Evolutionary conservation across 208 protist genomes (phyloP), one percentile per base, ranked within the genome.

Genomic region (Wallacemonas sp.): DNA sequence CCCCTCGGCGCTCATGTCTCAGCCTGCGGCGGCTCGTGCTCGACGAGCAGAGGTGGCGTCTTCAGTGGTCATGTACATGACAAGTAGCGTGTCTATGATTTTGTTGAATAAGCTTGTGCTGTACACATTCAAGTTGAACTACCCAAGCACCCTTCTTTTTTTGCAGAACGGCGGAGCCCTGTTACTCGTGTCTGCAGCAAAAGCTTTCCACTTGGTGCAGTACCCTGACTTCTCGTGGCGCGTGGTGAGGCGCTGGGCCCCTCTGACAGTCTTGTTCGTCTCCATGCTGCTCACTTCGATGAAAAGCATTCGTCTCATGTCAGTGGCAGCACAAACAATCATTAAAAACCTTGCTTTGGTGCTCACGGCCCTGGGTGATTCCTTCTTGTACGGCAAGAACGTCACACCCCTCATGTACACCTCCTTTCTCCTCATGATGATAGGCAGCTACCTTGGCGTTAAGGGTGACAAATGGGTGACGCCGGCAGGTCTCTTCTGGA

Each of bases 91-190:
- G 38, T 79, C 71, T 55, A 96, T 94, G 88, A 94, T 93, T 64
- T 52, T 96, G 30, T 36, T 94, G 21, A 96, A 94, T 75, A 96
- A 96, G 66, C 69, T 94, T 1, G 63, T 93, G 26, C 82, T 91
- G 36, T 71, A 86, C 68, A 80, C 57, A 0, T 93, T 85, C 44
- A 32, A 78, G 3, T 54, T 96, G 29, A 79, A 82, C 61, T 89
- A 74, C 64, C 87, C 87, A 4, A 88, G 81, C 41, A 69, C 69
- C 13, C 71, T 96, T 26, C 62, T 96, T 3, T 67, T 92, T 17
- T 37, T 93, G 57, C 88, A 96, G 63, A 91, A 83, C n/a, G 62
- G 50, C 21, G 81, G 81, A 15, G 83, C 87, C 5, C 30, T 92
- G 1, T 38, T 83, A 29, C 74, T 96, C 27, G 87, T 91, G 17